Percentiles rank a stretch among this genome's conserved stretches.
Evolutionary conservation across 768 basidiomycete species (phyloP).

Genomic region (Tulasnella sp.): DNA sequence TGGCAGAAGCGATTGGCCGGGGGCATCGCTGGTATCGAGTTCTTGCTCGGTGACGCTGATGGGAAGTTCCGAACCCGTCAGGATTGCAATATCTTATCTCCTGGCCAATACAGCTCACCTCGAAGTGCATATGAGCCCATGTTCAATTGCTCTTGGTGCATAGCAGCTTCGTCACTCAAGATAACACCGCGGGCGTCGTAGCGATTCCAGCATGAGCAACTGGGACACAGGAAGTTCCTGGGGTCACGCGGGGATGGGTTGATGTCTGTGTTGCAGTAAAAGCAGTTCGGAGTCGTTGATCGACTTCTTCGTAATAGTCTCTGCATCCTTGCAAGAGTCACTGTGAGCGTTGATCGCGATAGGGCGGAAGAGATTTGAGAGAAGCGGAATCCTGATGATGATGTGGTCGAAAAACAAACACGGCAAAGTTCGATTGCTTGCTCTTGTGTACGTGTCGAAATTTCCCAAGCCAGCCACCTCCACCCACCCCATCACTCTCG

Average conservation of each 20-base stretch:
- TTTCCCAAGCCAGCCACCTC: conserved; percentile 1
- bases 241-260: conserved; percentile 6
- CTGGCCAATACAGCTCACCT: conserved; percentile 31
- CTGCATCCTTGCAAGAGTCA: neutral
- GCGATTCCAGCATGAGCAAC: conserved; percentile 44
- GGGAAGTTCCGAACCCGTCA: conserved; percentile 3
- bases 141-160: conserved; percentile 73
- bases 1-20: conserved; percentile 50
- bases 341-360: neutral
- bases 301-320: neutral
- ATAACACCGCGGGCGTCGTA: conserved; percentile 65
- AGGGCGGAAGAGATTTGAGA: neutral
- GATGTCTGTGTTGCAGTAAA: conserved; percentile 16
- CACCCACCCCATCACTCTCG: neutral
- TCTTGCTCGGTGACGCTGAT: conserved; percentile 55
- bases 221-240: conserved; percentile 15
- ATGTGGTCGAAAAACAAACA: neutral
- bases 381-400: neutral
- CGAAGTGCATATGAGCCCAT: conserved; percentile 54
- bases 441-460: neutral
- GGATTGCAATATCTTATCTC: neutral
- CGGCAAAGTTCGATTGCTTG: neutral
- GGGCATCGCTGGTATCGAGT: conserved; percentile 53
- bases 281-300: conserved; percentile 13
- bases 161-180: conserved; percentile 74